A percentile compares a stretch with the other conserved stretches of the same genome.
phyloP scores from a whole-genome alignment of 768 basidiomycete species.

The Suillus alpinus region DNA sequence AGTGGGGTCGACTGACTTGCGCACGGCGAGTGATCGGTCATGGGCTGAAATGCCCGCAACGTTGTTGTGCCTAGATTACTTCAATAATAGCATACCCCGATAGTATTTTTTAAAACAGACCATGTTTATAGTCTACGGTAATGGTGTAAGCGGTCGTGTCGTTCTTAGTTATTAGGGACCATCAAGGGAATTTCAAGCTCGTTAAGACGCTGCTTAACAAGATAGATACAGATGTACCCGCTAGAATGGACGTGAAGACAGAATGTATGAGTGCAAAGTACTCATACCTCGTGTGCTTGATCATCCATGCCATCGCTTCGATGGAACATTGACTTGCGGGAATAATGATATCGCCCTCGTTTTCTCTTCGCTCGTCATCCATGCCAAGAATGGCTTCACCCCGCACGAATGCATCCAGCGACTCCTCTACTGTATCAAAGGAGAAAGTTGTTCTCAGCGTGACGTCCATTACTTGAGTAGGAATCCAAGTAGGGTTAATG shows the following conservation, averaged over 20 bases:
- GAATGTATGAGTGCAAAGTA: neutral
- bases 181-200: slow-evolving; percentile 88
- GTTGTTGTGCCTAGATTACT: slow-evolving; percentile 75
- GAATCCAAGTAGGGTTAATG: slow-evolving; percentile 15
- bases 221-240: slow-evolving; percentile 88
- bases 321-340: slow-evolving; percentile 81
- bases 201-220: slow-evolving; percentile 72
- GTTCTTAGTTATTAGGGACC: slow-evolving; percentile 85
- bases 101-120: slow-evolving; percentile 35
- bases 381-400: slow-evolving; percentile 96
- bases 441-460: slow-evolving; percentile 40
- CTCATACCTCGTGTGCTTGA: slow-evolving; percentile 86
- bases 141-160: slow-evolving; percentile 94
- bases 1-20: slow-evolving; percentile 71
- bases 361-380: slow-evolving; percentile 95
- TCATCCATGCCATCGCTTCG: slow-evolving; percentile 99
- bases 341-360: slow-evolving; percentile 95
- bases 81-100: neutral
- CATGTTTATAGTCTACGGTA: slow-evolving; percentile 90
- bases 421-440: slow-evolving; percentile 81
- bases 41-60: slow-evolving; percentile 96
- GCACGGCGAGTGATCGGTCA: slow-evolving; percentile 85
- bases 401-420: slow-evolving; percentile 67
- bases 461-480: slow-evolving; percentile 18
- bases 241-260: slow-evolving; percentile 39